Conservation (phyloP, 805 yeast species). For the Metschnikowia aberdeeniae region DNA sequence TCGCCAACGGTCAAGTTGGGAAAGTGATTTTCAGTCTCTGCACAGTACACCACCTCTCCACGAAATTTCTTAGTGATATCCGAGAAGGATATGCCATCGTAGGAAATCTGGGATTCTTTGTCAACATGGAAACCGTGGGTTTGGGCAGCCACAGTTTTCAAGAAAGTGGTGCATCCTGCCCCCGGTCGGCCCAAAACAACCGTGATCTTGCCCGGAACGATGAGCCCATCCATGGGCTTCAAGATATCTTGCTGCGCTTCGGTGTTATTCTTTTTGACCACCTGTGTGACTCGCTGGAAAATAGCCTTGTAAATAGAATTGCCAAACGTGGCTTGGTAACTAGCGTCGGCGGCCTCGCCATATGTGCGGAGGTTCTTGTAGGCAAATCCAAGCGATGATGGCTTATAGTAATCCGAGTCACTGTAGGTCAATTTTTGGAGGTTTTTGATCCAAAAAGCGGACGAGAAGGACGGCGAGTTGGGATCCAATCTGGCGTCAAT, state of each 20-base stretch:
- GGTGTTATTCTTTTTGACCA: slow-evolving; percentile 7
- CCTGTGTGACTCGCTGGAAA: slow-evolving; percentile 15
- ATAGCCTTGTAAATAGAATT: slow-evolving; percentile 25
- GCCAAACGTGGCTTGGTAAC: slow-evolving; percentile 55
- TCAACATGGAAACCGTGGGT: slow-evolving; percentile 55
- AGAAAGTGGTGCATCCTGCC: slow-evolving; percentile 65
- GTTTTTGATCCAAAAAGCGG: slow-evolving; percentile 64
- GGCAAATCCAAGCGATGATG: slow-evolving; percentile 53
- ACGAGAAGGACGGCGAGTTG: slow-evolving; percentile 47
- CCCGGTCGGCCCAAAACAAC: slow-evolving; percentile 79
- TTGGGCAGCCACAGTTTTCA: slow-evolving; percentile 60
- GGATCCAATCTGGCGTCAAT: slow-evolving; percentile 45
- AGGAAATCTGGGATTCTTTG: slow-evolving; percentile 41
- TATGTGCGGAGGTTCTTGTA: slow-evolving; percentile 54
- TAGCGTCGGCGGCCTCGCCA: slow-evolving; percentile 63
- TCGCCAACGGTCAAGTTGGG: slow-evolving; percentile 65
- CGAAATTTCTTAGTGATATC: slow-evolving; percentile 52
- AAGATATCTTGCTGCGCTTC: slow-evolving; percentile 42
- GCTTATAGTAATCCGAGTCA: slow-evolving; percentile 61
- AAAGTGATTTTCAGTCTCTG: slow-evolving; percentile 64
- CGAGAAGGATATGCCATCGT: slow-evolving; percentile 48
- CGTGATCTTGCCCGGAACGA: slow-evolving; percentile 58
- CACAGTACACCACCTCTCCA: slow-evolving; percentile 66
- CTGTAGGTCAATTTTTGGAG: slow-evolving; percentile 46
- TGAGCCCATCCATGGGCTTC: slow-evolving; percentile 63